Percentiles rank a stretch among this genome's conserved stretches.
phyloP scores from a whole-genome alignment of 805 yeast genomes.

The Vanderwaltozyma verrucispora region DNA sequence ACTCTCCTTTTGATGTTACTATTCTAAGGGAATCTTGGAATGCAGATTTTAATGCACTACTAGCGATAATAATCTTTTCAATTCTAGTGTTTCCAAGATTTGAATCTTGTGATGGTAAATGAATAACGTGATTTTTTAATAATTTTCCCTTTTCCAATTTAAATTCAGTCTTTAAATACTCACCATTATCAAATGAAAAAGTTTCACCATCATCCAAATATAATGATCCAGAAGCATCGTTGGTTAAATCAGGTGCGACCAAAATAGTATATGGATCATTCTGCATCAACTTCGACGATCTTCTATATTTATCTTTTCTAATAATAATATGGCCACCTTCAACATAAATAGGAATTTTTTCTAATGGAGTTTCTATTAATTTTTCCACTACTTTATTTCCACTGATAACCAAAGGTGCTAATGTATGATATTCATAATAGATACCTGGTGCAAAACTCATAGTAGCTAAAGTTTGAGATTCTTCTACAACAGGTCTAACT shows the following conservation, averaged over 20 bases:
- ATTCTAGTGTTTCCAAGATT: slow-evolving; percentile 32
- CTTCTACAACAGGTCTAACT: slow-evolving; percentile 69
- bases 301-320: slow-evolving; percentile 62
- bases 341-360: slow-evolving; percentile 58
- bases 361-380: slow-evolving; percentile 36
- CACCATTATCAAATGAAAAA: slow-evolving; percentile 44
- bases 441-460: slow-evolving; percentile 36
- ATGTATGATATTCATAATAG: slow-evolving; percentile 46
- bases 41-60: slow-evolving; percentile 11
- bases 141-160: slow-evolving; percentile 25
- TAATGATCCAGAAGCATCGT: slow-evolving; percentile 46
- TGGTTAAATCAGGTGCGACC: slow-evolving; percentile 42
- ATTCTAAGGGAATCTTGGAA: too few relatives aligned
- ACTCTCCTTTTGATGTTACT: too few relatives aligned
- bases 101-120: slow-evolving; percentile 16
- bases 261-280: slow-evolving; percentile 74
- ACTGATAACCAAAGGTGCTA: slow-evolving; percentile 13
- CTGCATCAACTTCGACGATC: slow-evolving; percentile 66
- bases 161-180: slow-evolving; percentile 37
- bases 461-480: slow-evolving; percentile 32
- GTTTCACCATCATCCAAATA: slow-evolving; percentile 85
- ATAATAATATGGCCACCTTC: slow-evolving; percentile 73
- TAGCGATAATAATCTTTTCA: slow-evolving; percentile 47
- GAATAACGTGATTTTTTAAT: slow-evolving; percentile 23
- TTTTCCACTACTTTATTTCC: slow-evolving; percentile 27